These are phyloP conservation scores for Colletotrichum caudatum DNA, from an alignment of 2,329 filamentous ascomycete species.

Conservation along the genomic window DNA sequence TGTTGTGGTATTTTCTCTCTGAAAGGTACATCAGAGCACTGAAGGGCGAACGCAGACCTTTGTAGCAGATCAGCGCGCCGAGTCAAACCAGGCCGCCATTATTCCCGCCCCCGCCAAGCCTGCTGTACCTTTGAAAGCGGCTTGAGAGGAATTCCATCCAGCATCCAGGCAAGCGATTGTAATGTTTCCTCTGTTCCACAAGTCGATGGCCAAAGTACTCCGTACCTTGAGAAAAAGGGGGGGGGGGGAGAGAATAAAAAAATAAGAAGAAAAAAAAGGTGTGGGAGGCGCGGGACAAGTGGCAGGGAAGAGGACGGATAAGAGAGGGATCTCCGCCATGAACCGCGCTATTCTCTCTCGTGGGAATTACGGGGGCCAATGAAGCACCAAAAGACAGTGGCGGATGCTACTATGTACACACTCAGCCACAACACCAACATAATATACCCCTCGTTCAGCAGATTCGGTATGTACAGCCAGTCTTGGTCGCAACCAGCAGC, in stretches of 20 bases:
- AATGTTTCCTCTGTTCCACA: background rate
- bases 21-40: background rate
- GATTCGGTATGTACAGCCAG: no score
- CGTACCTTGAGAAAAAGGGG: background rate
- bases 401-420: slow-evolving; percentile 19
- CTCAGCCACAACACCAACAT: slow-evolving; percentile 32
- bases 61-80: slow-evolving; percentile 1
- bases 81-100: background rate
- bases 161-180: background rate
- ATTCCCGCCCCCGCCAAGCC: background rate
- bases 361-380: background rate
- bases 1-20: no score
- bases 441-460: background rate
- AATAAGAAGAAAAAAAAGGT: background rate
- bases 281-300: slow-evolving; percentile 7
- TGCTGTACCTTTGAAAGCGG: background rate
- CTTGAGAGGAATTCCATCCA: background rate
- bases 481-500: slow-evolving; percentile 6
- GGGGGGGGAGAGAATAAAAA: no score
- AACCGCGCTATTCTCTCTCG: slow-evolving; percentile 13
- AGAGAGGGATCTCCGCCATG: slow-evolving; percentile 22
- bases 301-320: slow-evolving; percentile 13
- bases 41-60: background rate
- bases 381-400: slow-evolving; percentile 15
- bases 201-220: no score